Conservation (phyloP, 2,329 filamentous ascomycete species). For the Fusarium redolens region DNA sequence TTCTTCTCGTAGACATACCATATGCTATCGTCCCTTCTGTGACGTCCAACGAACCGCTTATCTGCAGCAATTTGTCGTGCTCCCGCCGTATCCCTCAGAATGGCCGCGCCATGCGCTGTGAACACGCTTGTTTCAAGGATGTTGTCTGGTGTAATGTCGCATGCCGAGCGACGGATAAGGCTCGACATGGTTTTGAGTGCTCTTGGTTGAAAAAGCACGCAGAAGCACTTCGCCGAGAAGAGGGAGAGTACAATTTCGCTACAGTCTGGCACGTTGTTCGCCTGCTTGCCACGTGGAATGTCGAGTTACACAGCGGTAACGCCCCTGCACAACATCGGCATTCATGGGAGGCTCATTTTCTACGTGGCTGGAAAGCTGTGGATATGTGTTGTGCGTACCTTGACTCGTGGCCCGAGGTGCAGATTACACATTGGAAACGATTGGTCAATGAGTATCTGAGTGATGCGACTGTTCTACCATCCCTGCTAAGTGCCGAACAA, state of each 20-base stretch:
- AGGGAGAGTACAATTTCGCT: slow-evolving; percentile 44
- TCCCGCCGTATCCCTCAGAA: slow-evolving; percentile 33
- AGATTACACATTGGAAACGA: slow-evolving; percentile 43
- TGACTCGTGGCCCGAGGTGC: slow-evolving; percentile 44
- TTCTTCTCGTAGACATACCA: slow-evolving; percentile 43
- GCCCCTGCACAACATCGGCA: not conserved
- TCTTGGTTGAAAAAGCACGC: slow-evolving; percentile 40
- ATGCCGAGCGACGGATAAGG: slow-evolving; percentile 35
- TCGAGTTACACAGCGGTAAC: slow-evolving; percentile 23
- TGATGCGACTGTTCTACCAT: slow-evolving; percentile 29
- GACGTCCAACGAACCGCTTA: slow-evolving; percentile 30
- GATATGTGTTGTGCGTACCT: slow-evolving; percentile 45
- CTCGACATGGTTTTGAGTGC: slow-evolving; percentile 45
- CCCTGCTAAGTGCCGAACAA: slow-evolving; percentile 27
- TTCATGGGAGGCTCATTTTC: slow-evolving; percentile 33
- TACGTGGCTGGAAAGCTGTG: slow-evolving; percentile 42
- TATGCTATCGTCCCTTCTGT: slow-evolving; percentile 46
- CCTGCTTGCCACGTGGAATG: slow-evolving; percentile 41
- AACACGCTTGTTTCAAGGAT: slow-evolving; percentile 34
- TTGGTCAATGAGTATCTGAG: slow-evolving; percentile 40
- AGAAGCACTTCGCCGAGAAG: slow-evolving; percentile 24
- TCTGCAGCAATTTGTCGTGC: slow-evolving; percentile 46
- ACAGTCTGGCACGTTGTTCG: slow-evolving; percentile 47
- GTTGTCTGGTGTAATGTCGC: slow-evolving; percentile 45
- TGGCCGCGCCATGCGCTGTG: slow-evolving; percentile 27